Conservation (phyloP, 331 rosid genomes). For the Quercus tomentella region DNA sequence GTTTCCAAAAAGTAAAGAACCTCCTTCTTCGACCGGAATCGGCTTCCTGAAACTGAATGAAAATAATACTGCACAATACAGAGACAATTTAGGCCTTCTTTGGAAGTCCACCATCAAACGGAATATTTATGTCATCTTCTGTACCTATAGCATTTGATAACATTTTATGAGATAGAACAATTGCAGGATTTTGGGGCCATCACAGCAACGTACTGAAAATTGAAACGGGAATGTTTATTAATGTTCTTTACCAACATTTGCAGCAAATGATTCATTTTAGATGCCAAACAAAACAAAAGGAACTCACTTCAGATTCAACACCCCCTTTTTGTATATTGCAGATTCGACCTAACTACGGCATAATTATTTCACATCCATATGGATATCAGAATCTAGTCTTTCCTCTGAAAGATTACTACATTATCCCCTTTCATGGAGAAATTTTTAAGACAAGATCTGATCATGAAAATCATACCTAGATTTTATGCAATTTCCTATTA, state of each 20-base stretch:
- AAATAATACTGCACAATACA: constrained; percentile 48
- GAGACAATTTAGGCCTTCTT: constrained; percentile 1
- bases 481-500: background rate
- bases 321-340: no score
- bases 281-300: background rate
- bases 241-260: background rate
- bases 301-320: no score
- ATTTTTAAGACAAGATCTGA: background rate
- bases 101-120: background rate
- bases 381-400: background rate
- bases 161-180: background rate
- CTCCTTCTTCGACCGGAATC: constrained; percentile 57
- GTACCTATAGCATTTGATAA: background rate
- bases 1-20: constrained; percentile 52
- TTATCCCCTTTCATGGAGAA: background rate
- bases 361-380: background rate
- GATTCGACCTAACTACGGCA: background rate
- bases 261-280: background rate
- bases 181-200: background rate
- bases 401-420: background rate
- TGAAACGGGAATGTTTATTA: background rate
- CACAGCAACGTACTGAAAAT: background rate
- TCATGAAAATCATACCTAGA: background rate
- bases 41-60: constrained; percentile 40
- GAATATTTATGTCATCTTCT: background rate